Evolutionary conservation across 2,329 filamentous ascomycete genomes (phyloP), one percentile per base, ranked within the genome.

Genomic region (Apiospora pterosperma): DNA sequence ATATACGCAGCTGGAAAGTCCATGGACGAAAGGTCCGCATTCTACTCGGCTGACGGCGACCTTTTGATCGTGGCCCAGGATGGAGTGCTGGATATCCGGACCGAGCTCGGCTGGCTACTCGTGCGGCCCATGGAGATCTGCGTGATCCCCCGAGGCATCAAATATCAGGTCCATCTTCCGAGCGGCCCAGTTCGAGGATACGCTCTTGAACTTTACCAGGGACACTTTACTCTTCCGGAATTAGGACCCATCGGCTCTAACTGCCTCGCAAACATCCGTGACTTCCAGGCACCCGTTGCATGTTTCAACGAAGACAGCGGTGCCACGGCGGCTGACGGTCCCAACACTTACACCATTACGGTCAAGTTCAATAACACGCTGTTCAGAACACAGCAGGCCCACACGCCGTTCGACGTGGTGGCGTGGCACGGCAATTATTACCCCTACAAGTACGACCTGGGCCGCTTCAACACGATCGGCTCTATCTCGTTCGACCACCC

Each of bases 21-120:
- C 67, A 93, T 93, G 91, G 81, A 82, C 42, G 79, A 82, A 14
- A 84, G 86, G 55, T 83, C 88, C 66, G 90, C 90, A 0, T 93
- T 92, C 76, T 93, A 92, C 77, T 91, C 88, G n/a, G 88, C 90
- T 0, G 89, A 91, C 71, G 89, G 89, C 2, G 89, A 91, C 72
- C 87, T 90, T 68, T 75, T 91, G 63, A 88, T 91, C 66, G 87
- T 91, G 28, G 82, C 87, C 4, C 89, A 91, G 72, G 84, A 90
- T 67, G 89, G 89, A 5, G 81, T 84, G 8, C 75, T 91, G 48
- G 87, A 91, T 67, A 89, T 91, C 65, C 83, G 87, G 70, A 91
- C 89, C 0, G 89, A 91, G 71, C 78, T 90, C 59, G 89, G 89
- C n/a, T 82, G 82, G 68, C 78, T 91, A 5, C 80, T 88, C 48